Evolutionary conservation across 768 basidiomycete species (phyloP), one percentile per base, ranked within the genome.

Genomic region (Lactarius hengduanensis): DNA sequence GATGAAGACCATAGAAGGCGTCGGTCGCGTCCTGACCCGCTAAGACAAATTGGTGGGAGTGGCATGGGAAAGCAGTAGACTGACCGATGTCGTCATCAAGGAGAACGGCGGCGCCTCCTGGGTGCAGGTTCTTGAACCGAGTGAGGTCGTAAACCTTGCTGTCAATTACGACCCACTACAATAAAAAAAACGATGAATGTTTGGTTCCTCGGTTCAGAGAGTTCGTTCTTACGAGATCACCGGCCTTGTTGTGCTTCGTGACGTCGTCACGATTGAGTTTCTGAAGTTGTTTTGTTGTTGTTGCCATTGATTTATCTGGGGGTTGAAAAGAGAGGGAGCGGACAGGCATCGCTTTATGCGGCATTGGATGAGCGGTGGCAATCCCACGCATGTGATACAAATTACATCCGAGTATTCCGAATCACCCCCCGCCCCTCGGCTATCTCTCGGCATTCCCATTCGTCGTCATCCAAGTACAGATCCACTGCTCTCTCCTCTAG

Each of bases 11-110:
- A 72, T 89, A 97, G 80, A 98, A 97, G 5, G 84, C 83, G 41
- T 93, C 89, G 0, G 94, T 96, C 1, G 89, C 89, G 71, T 97
- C 94, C 75, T 91, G 83, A 10, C 93, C 94, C 59, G 91, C 92
- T 89, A 66, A 36, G 15, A 22, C 36, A 30, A 15, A 32, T 41
- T 30, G 47, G 32, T 38, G 65, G 43, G 20, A 40, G 57, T 18
- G 32, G 18, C 7, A 20, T 11, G 28, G 45, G 53, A 10, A 18
- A 20, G n/a, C 4, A 11, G 7, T 16, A 7, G 26, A 53, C 34
- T 26, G n/a, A 88, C 91, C 91, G 57, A 96, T 83, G 71, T 91
- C 89, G 5, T 80, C 77, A 71, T 91, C 87, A n/a, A 87, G 76
- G n/a, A 97, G 81, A 41, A 94, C 92, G 2, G 85, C 82, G 0